phyloP scores from a whole-genome alignment of 2,329 filamentous ascomycete genomes.

The Penicillium corylophilum region DNA sequence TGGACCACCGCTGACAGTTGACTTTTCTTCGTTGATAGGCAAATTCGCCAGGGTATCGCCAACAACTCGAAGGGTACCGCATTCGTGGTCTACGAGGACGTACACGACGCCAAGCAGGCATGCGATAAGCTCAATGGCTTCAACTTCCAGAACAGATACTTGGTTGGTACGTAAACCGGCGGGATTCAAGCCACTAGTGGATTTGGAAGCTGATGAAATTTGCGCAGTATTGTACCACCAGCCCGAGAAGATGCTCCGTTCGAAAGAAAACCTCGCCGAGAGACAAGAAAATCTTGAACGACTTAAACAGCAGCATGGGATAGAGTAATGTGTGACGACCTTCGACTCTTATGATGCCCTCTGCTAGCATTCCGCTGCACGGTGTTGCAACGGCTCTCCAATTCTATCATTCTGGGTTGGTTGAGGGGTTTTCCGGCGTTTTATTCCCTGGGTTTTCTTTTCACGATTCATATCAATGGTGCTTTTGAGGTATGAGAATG shows the following conservation, averaged over 20 bases:
- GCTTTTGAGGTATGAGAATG: conserved; percentile 29
- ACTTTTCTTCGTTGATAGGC: conserved; percentile 54
- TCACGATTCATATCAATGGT: conserved; percentile 29
- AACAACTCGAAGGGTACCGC: conserved; percentile 97
- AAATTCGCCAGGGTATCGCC: conserved; percentile 97
- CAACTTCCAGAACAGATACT: conserved; percentile 99
- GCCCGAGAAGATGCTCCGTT: conserved; percentile 75
- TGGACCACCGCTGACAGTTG: conserved; percentile 10
- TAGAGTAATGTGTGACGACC: conserved; percentile 70
- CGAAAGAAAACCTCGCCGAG: conserved; percentile 89
- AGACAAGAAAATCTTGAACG: conserved; percentile 97
- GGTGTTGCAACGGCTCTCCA: conserved; percentile 29
- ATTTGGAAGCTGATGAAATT: not conserved
- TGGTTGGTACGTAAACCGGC: conserved; percentile 71
- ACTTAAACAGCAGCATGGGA: conserved; percentile 95
- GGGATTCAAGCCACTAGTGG: not conserved
- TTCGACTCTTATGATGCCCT: conserved; percentile 33
- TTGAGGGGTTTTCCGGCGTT: conserved; percentile 44
- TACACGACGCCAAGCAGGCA: conserved; percentile 96
- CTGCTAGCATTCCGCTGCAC: conserved; percentile 34
- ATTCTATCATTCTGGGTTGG: conserved; percentile 32
- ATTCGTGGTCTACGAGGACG: conserved; percentile 99
- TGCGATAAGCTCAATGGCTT: conserved; percentile 99
- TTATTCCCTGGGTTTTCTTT: conserved; percentile 34
- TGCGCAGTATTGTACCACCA: conserved; percentile 68